Evolutionary conservation across 2,329 filamentous ascomycete genomes (phyloP), one percentile per base, ranked within the genome.

Genomic region (Xylariaceae sp.): DNA sequence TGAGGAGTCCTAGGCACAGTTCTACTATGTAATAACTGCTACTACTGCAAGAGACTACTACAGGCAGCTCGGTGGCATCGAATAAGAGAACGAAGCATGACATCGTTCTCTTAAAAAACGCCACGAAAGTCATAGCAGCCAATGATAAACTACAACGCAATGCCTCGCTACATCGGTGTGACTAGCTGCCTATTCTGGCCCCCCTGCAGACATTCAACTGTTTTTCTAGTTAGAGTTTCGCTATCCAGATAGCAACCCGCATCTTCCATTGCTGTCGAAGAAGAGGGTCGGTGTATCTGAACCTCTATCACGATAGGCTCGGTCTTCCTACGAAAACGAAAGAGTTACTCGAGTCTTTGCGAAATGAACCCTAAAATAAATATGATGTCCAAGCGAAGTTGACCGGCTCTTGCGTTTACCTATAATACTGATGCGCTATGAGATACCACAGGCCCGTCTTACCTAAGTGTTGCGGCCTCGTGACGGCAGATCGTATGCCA

Each of bases 401-500:
- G 46, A 40, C 33, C n/a, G 40, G 39, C 26, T 17, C 47, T 16
- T 46, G 29, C n/a, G 31, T 40, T 41, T 31, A 11, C 37, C 53
- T 56, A 56, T 48, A 60, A 39, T 33, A 34, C 26, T 23, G 24
- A 12, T 39, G 12, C 51, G 44, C 11, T 53, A 57, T 60, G 39
- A 33, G 31, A 53, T 37, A 26, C 34, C 31, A 33, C 37, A 51
- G 58, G 53, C 34, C 54, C 45, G 53, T 46, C 45, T 46, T 53
- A 57, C 53, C 49, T 53, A 19, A 58, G 21, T 40, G 45, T 36
- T 43, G 24, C 49, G 48, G 40, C 49, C 58, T 45, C 49, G 49
- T 59, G 55, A 54, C 54, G 47, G 41, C 3, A 44, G 58, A 55
- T 53, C 41, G 41, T 56, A 41, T 55, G 40, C 50, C 47, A 55